phyloP scores from a whole-genome alignment of 768 basidiomycete genomes.

The Russula earlei region DNA sequence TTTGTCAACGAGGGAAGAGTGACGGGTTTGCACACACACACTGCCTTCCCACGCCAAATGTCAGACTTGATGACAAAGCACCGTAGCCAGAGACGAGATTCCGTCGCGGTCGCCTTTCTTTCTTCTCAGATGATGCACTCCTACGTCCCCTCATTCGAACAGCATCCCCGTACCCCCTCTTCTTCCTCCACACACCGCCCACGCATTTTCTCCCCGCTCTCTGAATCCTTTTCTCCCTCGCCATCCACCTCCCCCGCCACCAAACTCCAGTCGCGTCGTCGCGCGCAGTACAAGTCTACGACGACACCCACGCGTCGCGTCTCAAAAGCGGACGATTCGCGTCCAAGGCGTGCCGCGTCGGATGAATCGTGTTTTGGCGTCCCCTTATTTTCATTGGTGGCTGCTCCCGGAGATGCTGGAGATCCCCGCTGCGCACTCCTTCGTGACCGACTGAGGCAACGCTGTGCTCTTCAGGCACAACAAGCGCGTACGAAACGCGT shows the following conservation, averaged over 20 bases:
- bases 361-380: not conserved
- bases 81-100: too few species aligned
- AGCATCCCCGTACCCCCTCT: conserved; percentile 11
- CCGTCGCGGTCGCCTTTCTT: too few species aligned
- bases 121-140: too few species aligned
- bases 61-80: too few species aligned
- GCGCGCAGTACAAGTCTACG: conserved; percentile 18
- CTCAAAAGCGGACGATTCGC: conserved; percentile 14
- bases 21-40: too few species aligned
- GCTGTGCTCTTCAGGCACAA: conserved; percentile 21
- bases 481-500: conserved; percentile 19
- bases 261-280: conserved; percentile 16
- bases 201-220: conserved; percentile 16
- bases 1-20: not conserved
- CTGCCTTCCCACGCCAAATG: too few species aligned
- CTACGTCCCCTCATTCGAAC: too few species aligned
- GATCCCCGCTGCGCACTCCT: conserved; percentile 19
- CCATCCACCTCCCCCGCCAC: conserved; percentile 3
- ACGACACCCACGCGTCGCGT: conserved; percentile 10
- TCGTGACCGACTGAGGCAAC: conserved; percentile 21
- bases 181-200: conserved; percentile 10
- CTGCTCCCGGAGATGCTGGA: not conserved
- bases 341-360: not conserved
- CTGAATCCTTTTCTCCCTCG: conserved; percentile 11
- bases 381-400: not conserved